Base-by-base conservation (phyloP, 192 early-diverging fungal species). In the Entomortierella parvispora region DNA sequence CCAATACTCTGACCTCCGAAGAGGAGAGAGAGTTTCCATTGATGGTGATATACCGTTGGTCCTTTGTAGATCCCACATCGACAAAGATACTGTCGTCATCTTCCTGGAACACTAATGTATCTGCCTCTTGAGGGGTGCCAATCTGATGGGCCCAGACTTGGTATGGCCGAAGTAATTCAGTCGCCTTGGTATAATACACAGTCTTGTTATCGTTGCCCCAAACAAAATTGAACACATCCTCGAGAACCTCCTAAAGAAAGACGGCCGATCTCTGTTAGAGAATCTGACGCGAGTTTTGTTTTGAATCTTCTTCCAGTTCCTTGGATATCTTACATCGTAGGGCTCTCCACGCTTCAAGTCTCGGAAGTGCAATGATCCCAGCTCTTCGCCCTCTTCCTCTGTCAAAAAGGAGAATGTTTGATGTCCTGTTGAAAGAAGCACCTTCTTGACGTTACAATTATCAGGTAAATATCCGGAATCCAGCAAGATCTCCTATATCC, bases 61-160 rank as follows among this genome's bases (percentile, higher is more conserved):
- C 92, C 67, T 92, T 93, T 50, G 92, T 89, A 17, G 85, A 81
- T 12, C 89, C 88, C 40, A 93, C 88, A 79, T 93, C 92, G 12
- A 93, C 85, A 87, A 93, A 92, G 37, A 86, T 85, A 28, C 89
- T 85, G 40, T 86, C 81, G 33, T 91, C 83, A 7, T 63, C 55
- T 55, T 93, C 92, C 51, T 86, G 83, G 78, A 83, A 93, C 4
- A 93, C 68, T 6, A 87, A 60, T 5, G 85, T 70, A 63, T 90
- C 88, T 25, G 81, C 50, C n/a, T 56, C 42, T 68, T 86, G 83
- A 15, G 54, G 23, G 29, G 83, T 85, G 7, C 85, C 85, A 22
- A 88, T 66, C n/a, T 62, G 45, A 55, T 88, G 87, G 17, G 83
- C 83, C 69, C 81, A 88, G 9, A 88, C 84, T 66, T 87, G 75